These are phyloP conservation scores for Cymbidium sinense DNA, from an alignment of 106 monocot species.

Conservation along the genomic window DNA sequence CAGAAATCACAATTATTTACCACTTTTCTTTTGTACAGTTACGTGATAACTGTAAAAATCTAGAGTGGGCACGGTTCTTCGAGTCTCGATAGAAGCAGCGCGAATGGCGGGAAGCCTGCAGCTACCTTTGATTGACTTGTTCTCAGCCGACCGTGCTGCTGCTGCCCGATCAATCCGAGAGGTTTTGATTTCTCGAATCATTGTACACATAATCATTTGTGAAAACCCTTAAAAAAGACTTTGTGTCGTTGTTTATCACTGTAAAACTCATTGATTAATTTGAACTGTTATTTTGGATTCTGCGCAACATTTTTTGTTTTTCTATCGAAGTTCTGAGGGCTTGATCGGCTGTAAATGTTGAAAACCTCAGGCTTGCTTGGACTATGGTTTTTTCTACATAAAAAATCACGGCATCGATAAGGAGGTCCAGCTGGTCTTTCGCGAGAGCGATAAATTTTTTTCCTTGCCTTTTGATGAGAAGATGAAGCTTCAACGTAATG, in stretches of 20 bases:
- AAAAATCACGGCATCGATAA: conserved; percentile 75
- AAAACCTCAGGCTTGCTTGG: conserved; percentile 69
- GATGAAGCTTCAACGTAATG: conserved; percentile 53
- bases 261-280: not conserved
- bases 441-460: conserved; percentile 75
- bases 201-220: not conserved
- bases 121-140: conserved; percentile 64
- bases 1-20: too few species aligned
- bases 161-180: conserved; percentile 50
- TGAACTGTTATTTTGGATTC: not conserved
- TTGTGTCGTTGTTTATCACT: not conserved
- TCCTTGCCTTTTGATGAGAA: conserved; percentile 51
- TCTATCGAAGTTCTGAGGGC: not conserved
- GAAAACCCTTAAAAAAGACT: not conserved
- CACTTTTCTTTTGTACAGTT: too few species aligned
- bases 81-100: too few species aligned
- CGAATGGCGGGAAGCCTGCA: conserved; percentile 10
- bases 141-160: conserved; percentile 42
- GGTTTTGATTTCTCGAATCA: conserved; percentile 16
- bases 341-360: not conserved
- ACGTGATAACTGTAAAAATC: too few species aligned
- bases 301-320: not conserved
- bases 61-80: too few species aligned
- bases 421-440: conserved; percentile 21
- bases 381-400: conserved; percentile 91